Conservation (phyloP, 148 eudicot genomes). For the Vaccinium myrtillus region DNA sequence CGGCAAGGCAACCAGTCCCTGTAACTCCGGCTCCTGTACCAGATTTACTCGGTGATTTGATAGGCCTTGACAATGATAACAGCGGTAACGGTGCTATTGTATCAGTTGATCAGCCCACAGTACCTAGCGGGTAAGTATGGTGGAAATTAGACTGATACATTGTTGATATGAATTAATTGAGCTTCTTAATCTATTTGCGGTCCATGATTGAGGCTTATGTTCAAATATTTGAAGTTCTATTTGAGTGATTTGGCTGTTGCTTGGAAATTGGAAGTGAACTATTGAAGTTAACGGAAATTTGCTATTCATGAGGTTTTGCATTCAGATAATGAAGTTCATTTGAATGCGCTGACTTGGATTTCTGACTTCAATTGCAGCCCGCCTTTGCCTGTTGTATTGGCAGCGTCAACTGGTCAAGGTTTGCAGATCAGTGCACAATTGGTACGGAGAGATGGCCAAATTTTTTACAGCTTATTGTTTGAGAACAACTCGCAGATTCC, state of each 20-base stretch:
- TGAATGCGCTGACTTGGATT: slow-evolving; percentile 13
- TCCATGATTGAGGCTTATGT: not conserved
- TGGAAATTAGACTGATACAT: not conserved
- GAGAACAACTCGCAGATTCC: slow-evolving; percentile 71
- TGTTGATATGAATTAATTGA: not conserved
- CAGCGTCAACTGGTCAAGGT: slow-evolving; percentile 86
- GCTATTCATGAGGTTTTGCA: not conserved
- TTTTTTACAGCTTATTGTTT: slow-evolving; percentile 78
- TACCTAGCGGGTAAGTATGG: slow-evolving; percentile 60
- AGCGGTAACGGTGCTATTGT: slow-evolving; percentile 53
- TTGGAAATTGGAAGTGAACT: not conserved
- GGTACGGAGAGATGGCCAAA: slow-evolving; percentile 82
- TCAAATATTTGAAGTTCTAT: not conserved
- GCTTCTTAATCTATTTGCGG: not conserved
- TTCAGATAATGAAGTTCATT: not conserved
- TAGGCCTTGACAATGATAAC: slow-evolving; percentile 58
- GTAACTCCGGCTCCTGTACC: slow-evolving; percentile 74
- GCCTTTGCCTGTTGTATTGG: slow-evolving; percentile 73
- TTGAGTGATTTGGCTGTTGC: not conserved
- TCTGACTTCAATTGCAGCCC: slow-evolving; percentile 58
- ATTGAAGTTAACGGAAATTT: not conserved
- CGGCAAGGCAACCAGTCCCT: slow-evolving; percentile 51
- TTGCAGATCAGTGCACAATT: slow-evolving; percentile 89
- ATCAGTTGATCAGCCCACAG: slow-evolving; percentile 65
- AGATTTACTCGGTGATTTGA: slow-evolving; percentile 87